These are phyloP conservation scores for Emmonsiellopsis sp. DNA, from an alignment of 2,329 filamentous ascomycete species.

Conservation along the genomic window DNA sequence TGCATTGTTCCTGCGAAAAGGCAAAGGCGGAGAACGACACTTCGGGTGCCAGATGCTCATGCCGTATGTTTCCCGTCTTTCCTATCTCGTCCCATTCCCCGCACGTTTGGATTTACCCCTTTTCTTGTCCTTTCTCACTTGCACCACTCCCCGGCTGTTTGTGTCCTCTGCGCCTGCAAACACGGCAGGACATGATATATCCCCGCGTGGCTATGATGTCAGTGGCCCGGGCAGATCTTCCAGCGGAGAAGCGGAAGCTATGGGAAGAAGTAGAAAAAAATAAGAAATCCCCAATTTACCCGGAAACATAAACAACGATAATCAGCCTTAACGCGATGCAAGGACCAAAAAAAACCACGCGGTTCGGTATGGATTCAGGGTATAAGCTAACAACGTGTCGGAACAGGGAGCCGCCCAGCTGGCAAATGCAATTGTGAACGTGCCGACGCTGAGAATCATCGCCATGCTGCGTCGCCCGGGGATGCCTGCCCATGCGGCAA, in stretches of 20 bases:
- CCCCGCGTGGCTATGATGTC: background rate
- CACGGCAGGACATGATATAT: background rate
- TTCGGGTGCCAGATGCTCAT: constrained; percentile 68
- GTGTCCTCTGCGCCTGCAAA: background rate
- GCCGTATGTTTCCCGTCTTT: constrained; percentile 46
- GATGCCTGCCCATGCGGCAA: constrained; percentile 68
- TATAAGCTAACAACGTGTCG: background rate
- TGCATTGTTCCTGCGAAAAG: constrained; percentile 79
- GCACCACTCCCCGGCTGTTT: background rate
- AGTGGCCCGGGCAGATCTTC: background rate
- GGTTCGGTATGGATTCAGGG: background rate
- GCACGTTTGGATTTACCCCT: background rate
- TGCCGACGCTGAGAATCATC: constrained; percentile 59
- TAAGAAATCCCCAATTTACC: background rate
- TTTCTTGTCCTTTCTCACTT: background rate
- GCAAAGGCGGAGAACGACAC: constrained; percentile 65
- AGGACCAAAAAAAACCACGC: background rate
- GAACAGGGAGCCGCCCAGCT: constrained; percentile 58
- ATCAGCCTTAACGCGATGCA: background rate
- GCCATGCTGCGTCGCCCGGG: constrained; percentile 35
- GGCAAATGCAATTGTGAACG: constrained; percentile 76
- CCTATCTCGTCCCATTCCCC: background rate
- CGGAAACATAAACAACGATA: background rate
- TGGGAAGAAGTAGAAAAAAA: background rate
- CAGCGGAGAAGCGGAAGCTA: background rate